phyloP scores from a whole-genome alignment of 176 grass and related monocot species.

The Ensete ventricosum region DNA sequence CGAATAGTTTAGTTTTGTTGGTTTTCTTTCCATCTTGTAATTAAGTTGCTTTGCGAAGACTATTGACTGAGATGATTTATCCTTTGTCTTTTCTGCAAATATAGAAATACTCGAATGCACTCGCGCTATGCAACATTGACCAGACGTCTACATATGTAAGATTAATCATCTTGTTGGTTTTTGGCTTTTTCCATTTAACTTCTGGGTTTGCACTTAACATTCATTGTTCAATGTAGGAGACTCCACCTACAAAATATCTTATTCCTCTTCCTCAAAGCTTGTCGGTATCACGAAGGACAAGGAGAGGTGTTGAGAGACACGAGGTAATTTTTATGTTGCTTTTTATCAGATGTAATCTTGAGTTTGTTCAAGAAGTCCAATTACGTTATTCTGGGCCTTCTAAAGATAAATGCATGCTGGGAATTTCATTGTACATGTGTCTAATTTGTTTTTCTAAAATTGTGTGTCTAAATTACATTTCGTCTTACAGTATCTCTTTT shows the following conservation, averaged over 20 bases:
- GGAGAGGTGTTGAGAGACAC: slow-evolving; percentile 55
- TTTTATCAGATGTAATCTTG: neutral
- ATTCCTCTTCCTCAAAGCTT: slow-evolving; percentile 42
- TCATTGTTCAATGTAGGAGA: slow-evolving; percentile 50
- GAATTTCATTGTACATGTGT: neutral
- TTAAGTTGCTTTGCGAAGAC: neutral
- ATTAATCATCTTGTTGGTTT: slow-evolving; percentile 21
- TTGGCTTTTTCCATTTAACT: neutral
- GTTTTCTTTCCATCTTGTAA: neutral
- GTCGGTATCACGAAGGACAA: slow-evolving; percentile 45
- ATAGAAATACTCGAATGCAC: slow-evolving; percentile 67
- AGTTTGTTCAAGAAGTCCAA: slow-evolving; percentile 7
- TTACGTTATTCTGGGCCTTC: neutral
- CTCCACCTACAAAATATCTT: slow-evolving; percentile 60
- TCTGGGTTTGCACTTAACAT: slow-evolving; percentile 7
- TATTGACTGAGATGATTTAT: slow-evolving; percentile 1
- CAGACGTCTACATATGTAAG: slow-evolving; percentile 71
- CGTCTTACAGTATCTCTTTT: no score
- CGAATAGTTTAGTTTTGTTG: neutral
- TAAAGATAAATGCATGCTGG: neutral
- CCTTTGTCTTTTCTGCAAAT: slow-evolving; percentile 25
- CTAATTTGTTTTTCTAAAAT: no score
- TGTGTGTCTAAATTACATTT: no score
- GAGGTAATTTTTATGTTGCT: slow-evolving; percentile 44
- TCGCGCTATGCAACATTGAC: slow-evolving; percentile 34